Base-by-base conservation (phyloP, 352 stramenopile genomes). In the Pythium apleroticum region DNA sequence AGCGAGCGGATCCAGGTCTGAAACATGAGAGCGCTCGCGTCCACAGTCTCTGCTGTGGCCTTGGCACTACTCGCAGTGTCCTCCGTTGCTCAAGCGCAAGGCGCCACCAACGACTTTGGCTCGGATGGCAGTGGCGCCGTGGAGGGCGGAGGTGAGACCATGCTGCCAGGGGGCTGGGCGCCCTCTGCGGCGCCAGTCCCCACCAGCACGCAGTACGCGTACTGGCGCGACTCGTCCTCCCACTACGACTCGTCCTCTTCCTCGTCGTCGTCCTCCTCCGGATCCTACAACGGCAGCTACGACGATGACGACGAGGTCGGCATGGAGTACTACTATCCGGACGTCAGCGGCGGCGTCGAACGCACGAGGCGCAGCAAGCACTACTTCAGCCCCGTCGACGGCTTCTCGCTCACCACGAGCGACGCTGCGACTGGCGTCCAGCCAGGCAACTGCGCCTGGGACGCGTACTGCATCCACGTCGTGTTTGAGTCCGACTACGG, bases 401-500 rank as follows among this genome's bases (percentile, higher is more conserved):
- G 49, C 49, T 56, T 56, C 28, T 56, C 57, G 19, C 8, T 48
- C 14, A 56, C 12, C 5, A 55, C 57, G 17, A 48, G 4, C 3
- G 53, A 49, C 31, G 31, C n/a, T 8, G 22, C 11, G 33, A 31
- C 35, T n/a, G 30, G 30, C 9, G 30, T 49, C 30, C 6, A 53
- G 55, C 12, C 55, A 25, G 57, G 57, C 25, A 31, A 46, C 27
- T 63, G 57, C 24, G 7, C 7, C 3, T 4, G 4, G 31, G 31
- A 59, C 11, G 43, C 28, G 9, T 66, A 71, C 35, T 76, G 66
- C 24, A 25, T 76, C 19, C 58, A 77, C 52, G 7, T 83, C 45
- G 67, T 72, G 22, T 75, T 80, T 45, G 61, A 72, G 25, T 80
- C 75, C 27, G 71, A 69, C 28, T 83, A 78, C 39, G 75, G 75